Base-by-base conservation (phyloP, 805 yeast species). In the Candida qinlingensis region DNA sequence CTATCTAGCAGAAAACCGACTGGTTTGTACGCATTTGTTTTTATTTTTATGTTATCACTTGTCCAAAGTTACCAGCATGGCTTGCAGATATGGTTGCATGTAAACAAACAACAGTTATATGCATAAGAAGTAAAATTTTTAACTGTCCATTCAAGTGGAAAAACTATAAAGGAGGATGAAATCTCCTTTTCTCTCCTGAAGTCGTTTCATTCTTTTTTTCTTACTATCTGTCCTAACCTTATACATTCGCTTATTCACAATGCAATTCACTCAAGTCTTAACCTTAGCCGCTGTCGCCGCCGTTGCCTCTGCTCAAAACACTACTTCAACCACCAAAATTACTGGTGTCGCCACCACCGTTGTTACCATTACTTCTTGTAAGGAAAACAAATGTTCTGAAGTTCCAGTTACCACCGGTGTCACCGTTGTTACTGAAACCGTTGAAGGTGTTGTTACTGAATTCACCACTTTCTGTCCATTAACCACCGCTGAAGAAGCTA, bases 391-490 rank as follows among this genome's bases (percentile, higher is more conserved):
- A 28, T 52, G 54, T 44, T 33, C 44, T 19, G 42, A 42, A 36
- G 38, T 40, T 31, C 42, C 53, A 35, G 46, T 52, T 41, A 52
- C 54, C 47, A 52, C 54, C 34, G 54, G 54, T 49, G 31, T 52
- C 27, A 52, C 54, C 25, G 51, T 46, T 12, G 49, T 52, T 13
- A 49, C 54, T 13, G 42, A 54, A 87, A 84, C 64, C 80, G 87
- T 62, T 3, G 31, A 44, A 13, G 13, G 35, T 11, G 45, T 44
- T 30, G 48, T 44, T 29, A 48, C 47, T 26, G 83, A 73, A 63
- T 77, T 73, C 78, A 80, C 86, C 71, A 86, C 95, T 31, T 51
- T 45, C 52, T 51, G 54, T 42, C 54, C 54, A 44, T 28, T 51
- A 9, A 45, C 51, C 41, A 31, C 54, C 31, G 49, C 45, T 30